A percentile compares a stretch with the other conserved stretches of the same genome.
Conservation (phyloP, 352 stramenopile species). For the Phytophthora foliorum region DNA sequence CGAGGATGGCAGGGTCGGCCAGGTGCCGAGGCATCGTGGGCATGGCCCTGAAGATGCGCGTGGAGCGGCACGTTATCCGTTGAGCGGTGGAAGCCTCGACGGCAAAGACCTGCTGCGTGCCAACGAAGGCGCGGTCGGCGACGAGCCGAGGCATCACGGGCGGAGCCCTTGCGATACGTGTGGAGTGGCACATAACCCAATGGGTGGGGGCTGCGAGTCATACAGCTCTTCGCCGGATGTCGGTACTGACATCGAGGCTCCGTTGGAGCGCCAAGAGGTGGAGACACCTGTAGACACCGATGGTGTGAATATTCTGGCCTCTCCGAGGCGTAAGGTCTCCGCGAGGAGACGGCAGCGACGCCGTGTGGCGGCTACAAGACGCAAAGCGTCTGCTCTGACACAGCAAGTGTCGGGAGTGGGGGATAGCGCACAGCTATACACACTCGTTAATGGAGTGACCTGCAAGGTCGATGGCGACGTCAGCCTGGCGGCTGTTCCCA, state of each 20-base stretch:
- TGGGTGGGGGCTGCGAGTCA: too few species aligned
- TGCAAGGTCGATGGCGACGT: background rate
- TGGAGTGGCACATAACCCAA: too few species aligned
- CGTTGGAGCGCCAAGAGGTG: too few species aligned
- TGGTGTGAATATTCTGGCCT: too few species aligned
- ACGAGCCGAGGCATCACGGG: background rate
- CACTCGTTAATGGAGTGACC: background rate
- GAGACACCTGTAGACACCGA: too few species aligned
- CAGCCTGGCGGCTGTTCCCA: background rate
- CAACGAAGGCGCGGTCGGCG: background rate
- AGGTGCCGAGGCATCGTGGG: too few species aligned
- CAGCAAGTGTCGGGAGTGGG: too few species aligned
- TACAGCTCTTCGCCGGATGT: too few species aligned
- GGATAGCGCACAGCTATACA: background rate
- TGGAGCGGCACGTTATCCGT: background rate
- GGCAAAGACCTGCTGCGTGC: background rate
- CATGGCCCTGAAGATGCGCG: background rate
- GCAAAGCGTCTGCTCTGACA: background rate
- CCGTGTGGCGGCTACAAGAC: background rate
- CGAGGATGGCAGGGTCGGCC: too few species aligned
- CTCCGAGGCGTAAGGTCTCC: too few species aligned
- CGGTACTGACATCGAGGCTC: too few species aligned
- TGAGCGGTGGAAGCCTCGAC: background rate
- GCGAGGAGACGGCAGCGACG: background rate
- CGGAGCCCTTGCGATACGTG: too few species aligned